A percentile compares a stretch with the other conserved stretches of the same genome.
phyloP scores from a whole-genome alignment of 1,284 basidiomycete genomes.

The Puccinia novopanici region DNA sequence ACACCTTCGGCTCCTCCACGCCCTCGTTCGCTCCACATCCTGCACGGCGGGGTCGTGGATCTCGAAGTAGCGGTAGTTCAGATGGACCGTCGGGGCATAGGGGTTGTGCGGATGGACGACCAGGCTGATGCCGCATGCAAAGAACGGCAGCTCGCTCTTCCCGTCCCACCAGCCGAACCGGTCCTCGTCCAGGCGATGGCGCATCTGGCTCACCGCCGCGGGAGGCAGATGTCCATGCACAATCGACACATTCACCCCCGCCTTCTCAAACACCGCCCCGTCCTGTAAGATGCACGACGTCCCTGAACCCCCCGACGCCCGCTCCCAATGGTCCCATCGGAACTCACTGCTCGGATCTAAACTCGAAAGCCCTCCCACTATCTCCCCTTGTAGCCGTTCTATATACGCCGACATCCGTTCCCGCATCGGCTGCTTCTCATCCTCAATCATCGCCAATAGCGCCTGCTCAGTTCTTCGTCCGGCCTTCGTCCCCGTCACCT shows the following conservation, averaged over 20 bases:
- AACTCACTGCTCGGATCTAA: constrained; percentile 77
- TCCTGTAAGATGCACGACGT: constrained; percentile 82
- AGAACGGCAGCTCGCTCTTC: constrained; percentile 75
- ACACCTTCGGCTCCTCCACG: constrained; percentile 66
- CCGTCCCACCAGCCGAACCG: constrained; percentile 58
- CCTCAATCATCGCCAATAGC: neutral
- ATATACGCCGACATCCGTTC: constrained; percentile 78
- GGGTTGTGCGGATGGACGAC: constrained; percentile 94
- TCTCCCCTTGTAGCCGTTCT: constrained; percentile 75
- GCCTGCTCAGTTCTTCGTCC: neutral
- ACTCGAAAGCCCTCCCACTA: constrained; percentile 75
- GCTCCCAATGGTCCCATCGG: constrained; percentile 82
- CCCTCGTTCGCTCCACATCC: constrained; percentile 41
- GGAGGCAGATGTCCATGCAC: constrained; percentile 87
- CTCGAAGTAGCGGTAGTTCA: constrained; percentile 98
- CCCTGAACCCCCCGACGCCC: constrained; percentile 80
- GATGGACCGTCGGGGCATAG: constrained; percentile 68
- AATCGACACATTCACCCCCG: constrained; percentile 91
- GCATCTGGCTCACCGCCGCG: constrained; percentile 87
- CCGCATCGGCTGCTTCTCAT: constrained; percentile 67
- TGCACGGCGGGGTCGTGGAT: constrained; percentile 51
- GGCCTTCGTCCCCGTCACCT: neutral
- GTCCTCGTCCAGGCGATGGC: constrained; percentile 62
- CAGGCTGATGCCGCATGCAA: constrained; percentile 85
- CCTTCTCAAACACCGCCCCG: constrained; percentile 83